These are phyloP conservation scores for Murraya koenigii DNA, from an alignment of 345 rosid genomes.

Conservation along the genomic window DNA sequence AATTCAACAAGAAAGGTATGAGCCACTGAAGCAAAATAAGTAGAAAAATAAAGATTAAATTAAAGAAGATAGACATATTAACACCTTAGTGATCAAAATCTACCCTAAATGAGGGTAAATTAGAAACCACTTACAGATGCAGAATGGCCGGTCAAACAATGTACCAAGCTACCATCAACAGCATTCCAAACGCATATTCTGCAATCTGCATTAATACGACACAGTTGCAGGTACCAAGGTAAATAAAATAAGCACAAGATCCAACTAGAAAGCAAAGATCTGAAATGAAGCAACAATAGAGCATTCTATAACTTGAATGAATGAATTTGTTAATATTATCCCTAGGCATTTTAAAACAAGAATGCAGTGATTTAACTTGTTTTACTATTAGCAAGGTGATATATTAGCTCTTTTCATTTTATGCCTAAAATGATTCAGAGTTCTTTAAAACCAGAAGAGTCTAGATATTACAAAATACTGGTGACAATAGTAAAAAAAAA, in stretches of 20 bases:
- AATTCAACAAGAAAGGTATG: slow-evolving; percentile 20
- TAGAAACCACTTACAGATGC: slow-evolving; percentile 67
- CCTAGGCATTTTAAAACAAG: not conserved
- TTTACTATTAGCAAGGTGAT: not conserved
- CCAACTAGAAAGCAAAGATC: not conserved
- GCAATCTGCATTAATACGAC: slow-evolving; percentile 69
- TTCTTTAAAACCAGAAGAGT: not conserved
- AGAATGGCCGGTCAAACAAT: slow-evolving; percentile 94
- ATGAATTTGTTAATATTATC: not conserved
- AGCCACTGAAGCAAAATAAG: slow-evolving; percentile 17
- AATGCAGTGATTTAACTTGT: not conserved
- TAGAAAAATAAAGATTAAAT: not conserved
- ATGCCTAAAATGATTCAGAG: not conserved
- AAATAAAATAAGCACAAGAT: slow-evolving; percentile 13
- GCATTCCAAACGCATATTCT: slow-evolving; percentile 99
- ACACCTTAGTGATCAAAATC: not conserved
- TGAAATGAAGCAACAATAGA: not conserved
- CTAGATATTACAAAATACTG: not conserved
- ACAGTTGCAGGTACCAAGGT: slow-evolving; percentile 7
- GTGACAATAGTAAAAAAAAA: not conserved
- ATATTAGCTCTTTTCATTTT: not conserved
- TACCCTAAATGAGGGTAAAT: not conserved
- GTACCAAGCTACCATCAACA: slow-evolving; percentile 93
- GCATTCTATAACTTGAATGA: not conserved
- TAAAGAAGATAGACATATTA: not conserved